These are phyloP conservation scores for Graphiopsis chlorocephala DNA, from an alignment of 2,329 filamentous ascomycete species.

Conservation along the genomic window DNA sequence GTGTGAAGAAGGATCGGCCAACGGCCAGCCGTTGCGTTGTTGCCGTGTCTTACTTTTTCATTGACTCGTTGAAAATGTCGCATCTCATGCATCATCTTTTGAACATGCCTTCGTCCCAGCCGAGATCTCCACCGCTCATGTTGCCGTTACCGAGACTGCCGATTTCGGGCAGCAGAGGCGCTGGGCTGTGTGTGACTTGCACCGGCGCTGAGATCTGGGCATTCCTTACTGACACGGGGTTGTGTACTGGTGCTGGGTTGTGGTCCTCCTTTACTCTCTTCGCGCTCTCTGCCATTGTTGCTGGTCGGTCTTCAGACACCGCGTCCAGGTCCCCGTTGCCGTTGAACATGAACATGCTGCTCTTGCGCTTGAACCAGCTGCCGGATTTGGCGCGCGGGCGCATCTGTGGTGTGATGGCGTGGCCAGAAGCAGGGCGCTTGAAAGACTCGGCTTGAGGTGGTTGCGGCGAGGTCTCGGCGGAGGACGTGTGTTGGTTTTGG, in stretches of 20 bases:
- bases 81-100: conserved; percentile 21
- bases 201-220: background rate
- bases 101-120: conserved; percentile 33
- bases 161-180: conserved; percentile 32
- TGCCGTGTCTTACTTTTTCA: background rate
- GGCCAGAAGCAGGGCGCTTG: conserved; percentile 11
- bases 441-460: conserved; percentile 9
- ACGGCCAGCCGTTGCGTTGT: conserved; percentile 3
- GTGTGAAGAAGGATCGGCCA: conserved; percentile 4
- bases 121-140: conserved; percentile 28
- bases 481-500: background rate
- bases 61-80: background rate
- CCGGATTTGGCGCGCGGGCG: conserved; percentile 15
- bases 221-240: background rate
- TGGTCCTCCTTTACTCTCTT: conserved; percentile 5
- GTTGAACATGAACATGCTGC: conserved; percentile 31
- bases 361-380: conserved; percentile 38
- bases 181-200: conserved; percentile 9
- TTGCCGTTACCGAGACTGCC: conserved; percentile 25
- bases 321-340: conserved; percentile 26
- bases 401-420: conserved; percentile 6
- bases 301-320: conserved; percentile 26
- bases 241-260: background rate
- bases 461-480: conserved; percentile 13
- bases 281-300: conserved; percentile 27